phyloP scores from a whole-genome alignment of 106 monocot genomes.

The Amphibolis antarctica region DNA sequence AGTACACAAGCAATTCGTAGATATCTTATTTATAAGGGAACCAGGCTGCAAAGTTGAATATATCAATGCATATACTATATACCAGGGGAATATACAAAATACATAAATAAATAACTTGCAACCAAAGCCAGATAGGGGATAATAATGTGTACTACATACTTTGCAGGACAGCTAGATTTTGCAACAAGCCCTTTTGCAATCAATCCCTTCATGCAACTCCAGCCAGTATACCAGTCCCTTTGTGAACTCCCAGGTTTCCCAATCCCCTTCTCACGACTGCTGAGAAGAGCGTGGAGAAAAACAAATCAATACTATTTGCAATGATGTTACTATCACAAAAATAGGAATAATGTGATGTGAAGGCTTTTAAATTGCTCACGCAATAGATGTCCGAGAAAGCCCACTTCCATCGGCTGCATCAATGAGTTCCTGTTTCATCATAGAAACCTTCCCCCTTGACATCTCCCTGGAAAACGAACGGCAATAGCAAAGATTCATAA shows the following conservation, averaged over 20 bases:
- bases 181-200: constrained; percentile 74
- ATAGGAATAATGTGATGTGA: neutral
- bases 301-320: neutral
- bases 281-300: neutral
- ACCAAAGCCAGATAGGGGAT: neutral
- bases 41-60: neutral
- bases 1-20: neutral
- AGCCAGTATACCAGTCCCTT: constrained; percentile 85
- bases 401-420: constrained; percentile 96
- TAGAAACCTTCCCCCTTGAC: constrained; percentile 42
- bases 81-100: too few species aligned
- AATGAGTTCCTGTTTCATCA: constrained; percentile 85
- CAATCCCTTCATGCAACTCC: constrained; percentile 93
- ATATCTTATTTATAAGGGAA: too few species aligned
- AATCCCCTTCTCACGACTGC: constrained; percentile 55
- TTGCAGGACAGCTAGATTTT: constrained; percentile 80
- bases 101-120: neutral
- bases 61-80: neutral
- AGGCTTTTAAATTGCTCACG: constrained; percentile 25
- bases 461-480: constrained; percentile 28
- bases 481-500: neutral
- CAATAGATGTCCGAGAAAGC: constrained; percentile 61
- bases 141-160: constrained; percentile 24
- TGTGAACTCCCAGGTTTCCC: constrained; percentile 59
- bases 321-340: neutral